Evolutionary conservation across 495 filamentous ascomycete genomes (phyloP).

Genomic region (Hypoxylon lenormandii): DNA sequence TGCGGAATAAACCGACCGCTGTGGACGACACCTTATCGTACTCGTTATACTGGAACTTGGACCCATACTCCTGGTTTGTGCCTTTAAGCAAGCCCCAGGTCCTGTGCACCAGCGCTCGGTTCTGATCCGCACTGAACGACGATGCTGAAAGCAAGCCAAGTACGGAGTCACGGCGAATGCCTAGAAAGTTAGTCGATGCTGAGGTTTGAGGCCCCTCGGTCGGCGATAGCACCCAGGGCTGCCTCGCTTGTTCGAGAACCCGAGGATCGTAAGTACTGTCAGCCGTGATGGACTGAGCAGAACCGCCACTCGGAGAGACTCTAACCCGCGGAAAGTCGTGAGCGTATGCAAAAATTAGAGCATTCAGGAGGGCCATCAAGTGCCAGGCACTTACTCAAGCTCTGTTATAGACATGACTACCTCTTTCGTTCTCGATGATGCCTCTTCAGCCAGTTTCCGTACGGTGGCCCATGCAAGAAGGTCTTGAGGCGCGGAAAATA

Average conservation of each 20-base stretch:
- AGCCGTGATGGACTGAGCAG: constrained; percentile 21
- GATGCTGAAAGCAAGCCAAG: constrained; percentile 34
- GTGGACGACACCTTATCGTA: constrained; percentile 32
- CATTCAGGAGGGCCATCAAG: too few species aligned
- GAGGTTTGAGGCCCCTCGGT: constrained; percentile 7
- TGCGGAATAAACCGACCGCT: constrained; percentile 6
- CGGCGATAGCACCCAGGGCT: constrained; percentile 30
- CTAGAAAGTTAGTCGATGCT: constrained; percentile 16
- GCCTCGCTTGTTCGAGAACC: constrained; percentile 9
- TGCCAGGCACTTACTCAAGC: constrained; percentile 59
- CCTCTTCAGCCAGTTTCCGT: constrained; percentile 67
- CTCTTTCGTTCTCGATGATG: constrained; percentile 63
- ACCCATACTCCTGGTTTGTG: constrained; percentile 24
- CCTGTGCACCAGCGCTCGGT: constrained; percentile 39
- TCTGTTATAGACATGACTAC: constrained; percentile 67
- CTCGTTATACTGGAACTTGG: constrained; percentile 36
- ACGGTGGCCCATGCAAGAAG: constrained; percentile 73
- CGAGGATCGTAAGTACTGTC: constrained; percentile 10
- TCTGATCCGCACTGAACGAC: constrained; percentile 16
- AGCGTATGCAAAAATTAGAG: background rate
- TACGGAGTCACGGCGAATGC: constrained; percentile 20
- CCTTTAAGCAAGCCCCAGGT: constrained; percentile 37
- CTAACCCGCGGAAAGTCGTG: background rate
- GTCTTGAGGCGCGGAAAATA: constrained; percentile 79
- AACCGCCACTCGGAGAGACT: constrained; percentile 16